phyloP scores from a whole-genome alignment of 2,329 filamentous ascomycete genomes.

The Leptodontidium sp. region DNA sequence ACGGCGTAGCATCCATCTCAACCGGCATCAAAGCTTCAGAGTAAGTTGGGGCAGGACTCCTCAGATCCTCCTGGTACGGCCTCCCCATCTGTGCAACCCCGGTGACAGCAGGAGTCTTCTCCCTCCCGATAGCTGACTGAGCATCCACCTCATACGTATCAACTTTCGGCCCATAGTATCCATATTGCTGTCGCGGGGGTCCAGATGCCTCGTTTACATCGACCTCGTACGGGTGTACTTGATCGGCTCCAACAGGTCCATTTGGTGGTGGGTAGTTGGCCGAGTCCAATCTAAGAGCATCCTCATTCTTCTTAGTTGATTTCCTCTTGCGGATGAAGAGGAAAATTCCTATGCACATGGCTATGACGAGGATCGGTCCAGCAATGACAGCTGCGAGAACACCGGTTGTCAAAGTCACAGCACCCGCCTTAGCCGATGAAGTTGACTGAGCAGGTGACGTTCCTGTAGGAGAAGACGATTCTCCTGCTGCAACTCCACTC shows the following conservation, averaged over 20 bases:
- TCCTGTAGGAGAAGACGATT: background rate
- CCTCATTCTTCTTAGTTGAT: slow-evolving; percentile 24
- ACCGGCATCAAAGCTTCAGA: slow-evolving; percentile 16
- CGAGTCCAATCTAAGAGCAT: slow-evolving; percentile 25
- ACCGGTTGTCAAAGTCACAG: slow-evolving; percentile 22
- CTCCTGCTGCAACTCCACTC: slow-evolving; percentile 3
- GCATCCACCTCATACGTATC: slow-evolving; percentile 35
- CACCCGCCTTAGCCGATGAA: slow-evolving; percentile 4
- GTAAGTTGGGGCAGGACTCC: slow-evolving; percentile 14
- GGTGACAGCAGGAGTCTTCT: slow-evolving; percentile 8
- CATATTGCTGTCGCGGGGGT: slow-evolving; percentile 16
- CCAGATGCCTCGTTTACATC: slow-evolving; percentile 25
- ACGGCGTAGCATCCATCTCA: slow-evolving; percentile 21
- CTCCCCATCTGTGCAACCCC: slow-evolving; percentile 16
- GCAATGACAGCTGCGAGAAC: slow-evolving; percentile 28
- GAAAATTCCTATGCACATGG: slow-evolving; percentile 23
- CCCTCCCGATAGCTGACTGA: slow-evolving; percentile 12
- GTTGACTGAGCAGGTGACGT: background rate
- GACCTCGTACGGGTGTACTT: slow-evolving; percentile 33
- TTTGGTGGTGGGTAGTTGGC: slow-evolving; percentile 30
- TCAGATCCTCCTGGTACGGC: slow-evolving; percentile 10
- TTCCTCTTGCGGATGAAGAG: slow-evolving; percentile 26
- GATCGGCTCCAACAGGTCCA: slow-evolving; percentile 35
- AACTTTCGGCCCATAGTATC: slow-evolving; percentile 27
- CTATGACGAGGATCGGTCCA: slow-evolving; percentile 21